phyloP scores from a whole-genome alignment of 176 grass and related monocot genomes.

The Saccharum officinarum region DNA sequence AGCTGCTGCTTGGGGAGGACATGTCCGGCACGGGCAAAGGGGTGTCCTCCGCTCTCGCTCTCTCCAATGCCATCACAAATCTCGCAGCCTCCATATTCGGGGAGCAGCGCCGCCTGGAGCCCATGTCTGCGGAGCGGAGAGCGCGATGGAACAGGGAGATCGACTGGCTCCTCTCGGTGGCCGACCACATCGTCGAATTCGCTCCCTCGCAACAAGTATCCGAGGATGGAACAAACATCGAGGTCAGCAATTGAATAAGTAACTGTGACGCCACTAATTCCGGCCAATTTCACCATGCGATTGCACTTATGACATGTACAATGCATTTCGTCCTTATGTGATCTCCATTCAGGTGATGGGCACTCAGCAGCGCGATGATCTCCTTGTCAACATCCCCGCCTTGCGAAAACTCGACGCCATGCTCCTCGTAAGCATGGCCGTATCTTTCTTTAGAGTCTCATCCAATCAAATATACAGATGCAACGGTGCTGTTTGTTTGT shows the following conservation, averaged over 20 bases:
- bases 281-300: background rate
- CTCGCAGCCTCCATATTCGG: slow-evolving; percentile 92
- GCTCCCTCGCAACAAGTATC: slow-evolving; percentile 59
- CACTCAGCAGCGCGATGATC: slow-evolving; percentile 73
- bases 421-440: slow-evolving; percentile 66
- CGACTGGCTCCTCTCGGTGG: slow-evolving; percentile 74
- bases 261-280: background rate
- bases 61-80: slow-evolving; percentile 87
- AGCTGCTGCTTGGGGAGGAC: slow-evolving; percentile 85
- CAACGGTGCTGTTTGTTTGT: background rate
- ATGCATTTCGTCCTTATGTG: background rate
- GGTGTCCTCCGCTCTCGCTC: slow-evolving; percentile 74
- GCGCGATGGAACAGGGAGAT: slow-evolving; percentile 76
- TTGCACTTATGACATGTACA: background rate
- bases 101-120: slow-evolving; percentile 77
- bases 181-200: slow-evolving; percentile 83
- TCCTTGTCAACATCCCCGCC: slow-evolving; percentile 83
- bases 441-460: background rate
- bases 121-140: slow-evolving; percentile 70
- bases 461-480: background rate
- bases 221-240: slow-evolving; percentile 62
- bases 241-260: slow-evolving; percentile 38
- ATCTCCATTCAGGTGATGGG: slow-evolving; percentile 62
- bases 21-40: slow-evolving; percentile 84
- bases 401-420: slow-evolving; percentile 73